These are phyloP conservation scores for Botrytis paeoniae DNA, from an alignment of 2,329 filamentous ascomycete genomes.

Conservation along the genomic window DNA sequence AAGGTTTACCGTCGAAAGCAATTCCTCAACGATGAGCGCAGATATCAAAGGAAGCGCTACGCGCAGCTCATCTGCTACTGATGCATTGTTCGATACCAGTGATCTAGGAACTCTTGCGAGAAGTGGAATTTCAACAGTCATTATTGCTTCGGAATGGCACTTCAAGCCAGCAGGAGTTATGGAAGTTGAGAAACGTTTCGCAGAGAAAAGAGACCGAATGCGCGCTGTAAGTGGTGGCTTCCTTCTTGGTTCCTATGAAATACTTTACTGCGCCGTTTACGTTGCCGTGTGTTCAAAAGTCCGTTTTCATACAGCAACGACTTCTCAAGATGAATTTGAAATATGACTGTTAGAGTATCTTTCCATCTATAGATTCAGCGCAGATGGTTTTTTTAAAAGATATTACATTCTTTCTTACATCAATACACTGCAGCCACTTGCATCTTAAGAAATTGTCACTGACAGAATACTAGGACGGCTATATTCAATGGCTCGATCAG, in stretches of 20 bases:
- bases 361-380: not conserved
- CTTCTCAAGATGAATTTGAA: not conserved
- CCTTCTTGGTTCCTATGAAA: not conserved
- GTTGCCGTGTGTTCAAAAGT: not conserved
- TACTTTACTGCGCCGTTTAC: not conserved
- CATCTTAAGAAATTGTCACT: not conserved
- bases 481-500: constrained; percentile 14
- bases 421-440: not conserved
- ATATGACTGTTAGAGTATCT: not conserved
- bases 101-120: not conserved
- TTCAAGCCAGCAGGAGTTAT: constrained; percentile 29
- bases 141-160: constrained; percentile 28
- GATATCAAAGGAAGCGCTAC: not conserved
- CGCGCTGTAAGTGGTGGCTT: not conserved
- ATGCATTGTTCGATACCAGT: not conserved
- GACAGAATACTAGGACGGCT: constrained; percentile 11
- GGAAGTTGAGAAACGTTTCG: constrained; percentile 26
- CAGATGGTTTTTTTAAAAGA: not conserved
- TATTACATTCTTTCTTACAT: too few species aligned
- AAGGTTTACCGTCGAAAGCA: not conserved
- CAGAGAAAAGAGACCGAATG: not conserved
- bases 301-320: not conserved
- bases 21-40: not conserved
- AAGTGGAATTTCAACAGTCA: not conserved
- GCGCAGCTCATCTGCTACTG: not conserved